Conservation (phyloP, 495 filamentous ascomycete species). For the Hypomontagnella submonticulosa region DNA sequence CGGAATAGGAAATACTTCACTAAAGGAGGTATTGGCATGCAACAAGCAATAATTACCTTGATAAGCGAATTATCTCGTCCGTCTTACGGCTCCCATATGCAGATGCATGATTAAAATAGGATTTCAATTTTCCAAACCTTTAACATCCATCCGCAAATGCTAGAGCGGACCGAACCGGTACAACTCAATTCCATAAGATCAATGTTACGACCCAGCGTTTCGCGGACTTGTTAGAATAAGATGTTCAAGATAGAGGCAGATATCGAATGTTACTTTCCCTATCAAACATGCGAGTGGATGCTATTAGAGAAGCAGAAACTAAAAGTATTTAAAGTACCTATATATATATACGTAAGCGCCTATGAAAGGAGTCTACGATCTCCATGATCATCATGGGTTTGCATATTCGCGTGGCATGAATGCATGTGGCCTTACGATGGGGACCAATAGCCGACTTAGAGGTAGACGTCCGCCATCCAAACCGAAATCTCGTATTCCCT, state of each 20-base stretch:
- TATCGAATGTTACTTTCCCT: background rate
- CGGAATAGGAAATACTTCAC: constrained; percentile 10
- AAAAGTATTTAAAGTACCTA: no score
- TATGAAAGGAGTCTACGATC: background rate
- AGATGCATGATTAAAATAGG: constrained; percentile 11
- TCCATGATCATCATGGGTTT: constrained; percentile 30
- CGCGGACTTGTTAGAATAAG: no score
- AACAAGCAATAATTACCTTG: constrained; percentile 15
- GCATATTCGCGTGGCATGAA: constrained; percentile 32
- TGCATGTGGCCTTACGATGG: constrained; percentile 31
- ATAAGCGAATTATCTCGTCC: background rate
- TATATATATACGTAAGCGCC: no score
- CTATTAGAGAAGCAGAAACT: background rate
- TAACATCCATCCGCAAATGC: constrained; percentile 7
- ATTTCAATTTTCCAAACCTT: constrained; percentile 1
- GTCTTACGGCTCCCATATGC: background rate
- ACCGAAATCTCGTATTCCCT: constrained; percentile 38
- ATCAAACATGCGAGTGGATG: background rate
- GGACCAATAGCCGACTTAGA: constrained; percentile 25
- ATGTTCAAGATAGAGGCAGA: background rate
- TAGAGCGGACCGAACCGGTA: constrained; percentile 9
- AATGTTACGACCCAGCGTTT: no score
- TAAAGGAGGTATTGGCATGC: constrained; percentile 6
- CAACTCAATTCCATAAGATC: background rate
- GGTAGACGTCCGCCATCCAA: constrained; percentile 10